A percentile compares a stretch with the other conserved stretches of the same genome.
Conservation (phyloP, 495 filamentous ascomycete genomes). For the Aspergillus egyptiacus region DNA sequence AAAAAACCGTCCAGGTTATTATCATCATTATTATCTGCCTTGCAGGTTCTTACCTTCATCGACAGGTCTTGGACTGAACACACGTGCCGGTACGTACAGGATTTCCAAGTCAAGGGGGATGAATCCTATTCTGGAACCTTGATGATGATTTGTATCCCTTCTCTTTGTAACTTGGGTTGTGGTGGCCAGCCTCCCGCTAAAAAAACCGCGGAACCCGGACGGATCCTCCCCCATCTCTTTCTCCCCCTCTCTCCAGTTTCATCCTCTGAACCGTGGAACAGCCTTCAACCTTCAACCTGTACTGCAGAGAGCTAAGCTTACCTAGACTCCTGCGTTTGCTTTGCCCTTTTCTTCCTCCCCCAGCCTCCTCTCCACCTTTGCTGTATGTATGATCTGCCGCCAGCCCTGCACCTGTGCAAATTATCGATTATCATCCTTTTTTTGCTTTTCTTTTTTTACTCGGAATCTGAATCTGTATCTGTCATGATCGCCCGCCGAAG, state of each 20-base stretch:
- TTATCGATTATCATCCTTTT: conserved; percentile 13
- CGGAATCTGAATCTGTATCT: no score
- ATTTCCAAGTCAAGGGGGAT: conserved; percentile 3
- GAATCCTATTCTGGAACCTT: conserved; percentile 1
- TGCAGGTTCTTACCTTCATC: conserved; percentile 23
- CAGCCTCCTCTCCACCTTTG: conserved; percentile 23
- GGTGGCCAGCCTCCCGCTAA: conserved; percentile 19
- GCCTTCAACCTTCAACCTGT: conserved; percentile 13
- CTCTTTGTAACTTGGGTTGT: no score
- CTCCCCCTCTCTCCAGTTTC: background rate
- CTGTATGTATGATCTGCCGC: conserved; percentile 24
- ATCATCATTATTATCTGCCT: conserved; percentile 21
- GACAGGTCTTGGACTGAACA: conserved; percentile 19
- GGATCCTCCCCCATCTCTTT: conserved; percentile 8
- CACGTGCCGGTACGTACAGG: conserved; percentile 22
- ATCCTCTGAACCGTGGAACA: no score
- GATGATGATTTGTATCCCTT: no score
- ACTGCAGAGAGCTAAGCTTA: conserved; percentile 20
- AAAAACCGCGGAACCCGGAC: conserved; percentile 17
- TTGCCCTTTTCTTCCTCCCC: conserved; percentile 26
- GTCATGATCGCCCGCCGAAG: conserved; percentile 11
- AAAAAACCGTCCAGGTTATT: no score
- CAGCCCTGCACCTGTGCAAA: conserved; percentile 23
- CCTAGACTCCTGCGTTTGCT: conserved; percentile 26
- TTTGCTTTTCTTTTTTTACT: conserved; percentile 15